These are phyloP conservation scores for Tulasnella sp. DNA, from an alignment of 768 basidiomycete species.

Conservation along the genomic window DNA sequence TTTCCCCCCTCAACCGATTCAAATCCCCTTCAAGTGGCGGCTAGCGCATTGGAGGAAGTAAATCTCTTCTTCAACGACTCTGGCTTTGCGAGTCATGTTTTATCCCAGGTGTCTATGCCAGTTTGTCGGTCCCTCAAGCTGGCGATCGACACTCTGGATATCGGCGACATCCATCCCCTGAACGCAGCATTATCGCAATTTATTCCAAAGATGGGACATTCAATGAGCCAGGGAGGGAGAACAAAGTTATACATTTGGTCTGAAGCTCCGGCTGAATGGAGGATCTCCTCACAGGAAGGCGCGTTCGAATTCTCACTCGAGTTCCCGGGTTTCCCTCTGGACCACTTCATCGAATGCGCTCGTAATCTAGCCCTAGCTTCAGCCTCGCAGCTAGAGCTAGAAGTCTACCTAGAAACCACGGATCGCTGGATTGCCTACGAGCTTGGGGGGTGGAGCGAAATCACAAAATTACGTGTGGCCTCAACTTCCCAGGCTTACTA, in stretches of 20 bases:
- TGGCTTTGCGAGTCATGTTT: background rate
- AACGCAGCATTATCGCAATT: background rate
- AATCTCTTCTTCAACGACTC: background rate
- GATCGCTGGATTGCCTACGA: background rate
- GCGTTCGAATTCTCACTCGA: background rate
- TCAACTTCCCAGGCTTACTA: background rate
- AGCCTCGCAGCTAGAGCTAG: background rate
- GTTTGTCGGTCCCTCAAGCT: constrained; percentile 50
- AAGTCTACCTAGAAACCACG: background rate
- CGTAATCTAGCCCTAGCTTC: background rate
- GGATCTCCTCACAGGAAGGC: background rate
- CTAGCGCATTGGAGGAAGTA: background rate
- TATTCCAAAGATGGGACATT: background rate
- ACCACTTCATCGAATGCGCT: background rate
- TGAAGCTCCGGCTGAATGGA: background rate
- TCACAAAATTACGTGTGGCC: background rate
- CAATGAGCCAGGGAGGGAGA: background rate
- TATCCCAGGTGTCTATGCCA: constrained; percentile 40
- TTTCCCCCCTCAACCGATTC: background rate
- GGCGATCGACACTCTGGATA: background rate
- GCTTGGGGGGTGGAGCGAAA: background rate
- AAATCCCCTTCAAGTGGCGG: background rate
- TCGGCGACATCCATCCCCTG: background rate
- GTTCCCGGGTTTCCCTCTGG: background rate
- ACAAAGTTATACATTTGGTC: background rate